Base-by-base conservation (phyloP, 2,329 filamentous ascomycete species). In the Neofusicoccum sp. region DNA sequence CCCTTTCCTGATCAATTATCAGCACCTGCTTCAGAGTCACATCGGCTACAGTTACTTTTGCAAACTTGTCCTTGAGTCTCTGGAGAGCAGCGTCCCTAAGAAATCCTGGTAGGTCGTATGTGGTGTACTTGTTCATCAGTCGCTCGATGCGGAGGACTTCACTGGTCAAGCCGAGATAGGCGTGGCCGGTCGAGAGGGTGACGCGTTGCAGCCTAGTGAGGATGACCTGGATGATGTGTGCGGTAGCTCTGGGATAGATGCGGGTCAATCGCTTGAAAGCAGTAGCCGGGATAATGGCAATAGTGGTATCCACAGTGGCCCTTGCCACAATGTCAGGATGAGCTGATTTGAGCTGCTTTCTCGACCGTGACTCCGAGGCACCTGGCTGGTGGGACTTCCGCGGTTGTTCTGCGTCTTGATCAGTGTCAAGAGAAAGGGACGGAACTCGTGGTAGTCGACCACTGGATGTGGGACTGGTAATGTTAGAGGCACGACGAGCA, bases 311-410 rank as follows among this genome's bases (percentile, higher is more conserved):
- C 26, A 96, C 89, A 14, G 92, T 96, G 5, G 95, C 95, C 65
- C 95, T 85, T n/a, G 93, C 95, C 65, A 99, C 91, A 64, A 99
- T 95, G 70, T 99, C 95, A 9, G 95, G 95, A 75, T 99, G 95
- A 0, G 91, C 92, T 12, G 95, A 98, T 65, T 88, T 89, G 9
- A 85, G 67, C 33, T 53, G 51, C 63, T 73, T 79, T 65, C 69
- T 75, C 40, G 73, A 64, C 12, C 69, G 66, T n/a, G 71, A 69
- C 20, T 68, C 64, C 4, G 70, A 66, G 61, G 66, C 41, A 6
- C 41, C 41, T 28, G 30, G 24, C 11, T 61, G 53, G 11, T 43
- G 45, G n/a, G 31, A 47, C 26, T 61, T 44, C 43, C 36, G 40
- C 9, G 26, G 41, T 6, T 58, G 7, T 3, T 41, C 34, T 20